A percentile compares a stretch with the other conserved stretches of the same genome.
Evolutionary conservation across 108 stramenopile species (phyloP).

Genomic region (Epithemia pelagica): DNA sequence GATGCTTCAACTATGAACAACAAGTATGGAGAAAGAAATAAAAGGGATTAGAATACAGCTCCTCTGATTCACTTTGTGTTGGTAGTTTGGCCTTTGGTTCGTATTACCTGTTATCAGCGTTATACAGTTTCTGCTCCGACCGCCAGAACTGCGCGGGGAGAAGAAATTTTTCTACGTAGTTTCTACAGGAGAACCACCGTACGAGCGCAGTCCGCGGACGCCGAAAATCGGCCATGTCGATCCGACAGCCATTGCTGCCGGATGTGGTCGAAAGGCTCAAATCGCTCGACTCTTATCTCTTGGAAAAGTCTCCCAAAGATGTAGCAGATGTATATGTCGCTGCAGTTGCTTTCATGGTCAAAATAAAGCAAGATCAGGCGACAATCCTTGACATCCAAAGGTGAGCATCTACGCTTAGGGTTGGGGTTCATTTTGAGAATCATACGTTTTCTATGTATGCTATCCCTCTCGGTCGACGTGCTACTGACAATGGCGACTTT

Average conservation of each 20-base stretch:
- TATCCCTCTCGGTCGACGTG: too few relatives aligned
- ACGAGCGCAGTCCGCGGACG: neutral
- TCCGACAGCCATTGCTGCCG: conserved; percentile 32
- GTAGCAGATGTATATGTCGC: conserved; percentile 31
- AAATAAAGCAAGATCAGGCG: conserved; percentile 33
- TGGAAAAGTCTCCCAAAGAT: conserved; percentile 16
- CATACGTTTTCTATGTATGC: too few relatives aligned
- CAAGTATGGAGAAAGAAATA: too few relatives aligned
- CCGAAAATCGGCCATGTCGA: conserved; percentile 60
- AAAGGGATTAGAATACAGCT: too few relatives aligned
- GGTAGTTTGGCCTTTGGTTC: too few relatives aligned
- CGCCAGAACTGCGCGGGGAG: too few relatives aligned
- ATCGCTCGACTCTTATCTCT: conserved; percentile 4
- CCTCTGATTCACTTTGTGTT: too few relatives aligned
- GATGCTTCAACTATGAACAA: too few relatives aligned
- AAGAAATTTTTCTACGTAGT: neutral
- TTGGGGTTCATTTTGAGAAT: too few relatives aligned
- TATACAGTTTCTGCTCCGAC: too few relatives aligned
- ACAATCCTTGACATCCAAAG: conserved; percentile 18
- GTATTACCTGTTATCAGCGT: too few relatives aligned
- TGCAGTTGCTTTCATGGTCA: conserved; percentile 29
- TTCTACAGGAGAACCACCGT: neutral
- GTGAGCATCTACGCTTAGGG: conserved; percentile 14
- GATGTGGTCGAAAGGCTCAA: conserved; percentile 19
- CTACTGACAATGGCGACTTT: too few relatives aligned